Evolutionary conservation across 495 filamentous ascomycete species (phyloP), one percentile per base, ranked within the genome.

Genomic region (Xylaria curta): DNA sequence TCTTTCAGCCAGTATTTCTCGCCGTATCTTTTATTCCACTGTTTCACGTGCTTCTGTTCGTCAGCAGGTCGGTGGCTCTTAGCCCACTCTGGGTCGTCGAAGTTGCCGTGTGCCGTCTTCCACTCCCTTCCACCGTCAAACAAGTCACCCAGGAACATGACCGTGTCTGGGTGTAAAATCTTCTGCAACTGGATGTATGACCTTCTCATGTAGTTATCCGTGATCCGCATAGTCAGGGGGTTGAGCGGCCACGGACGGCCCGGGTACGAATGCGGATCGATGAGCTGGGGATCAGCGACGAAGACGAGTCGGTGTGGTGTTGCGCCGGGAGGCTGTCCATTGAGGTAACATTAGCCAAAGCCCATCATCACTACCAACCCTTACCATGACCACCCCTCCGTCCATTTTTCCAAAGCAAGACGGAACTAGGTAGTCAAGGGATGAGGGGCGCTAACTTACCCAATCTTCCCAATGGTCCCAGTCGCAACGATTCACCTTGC

Each of bases 91-190:
- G 92, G 90, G 66, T 92, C 93, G 44, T 85, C 80, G 68, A 87
- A 91, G 26, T 86, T 83, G 9, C 83, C 81, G 15, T 82, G 82
- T 15, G 78, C 81, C 33, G 93, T 93, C 66, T 90, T 91, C 97
- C 97, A 99, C 82, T 99, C 97, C 75, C 97, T 87, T 17, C 97
- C 97, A 2, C 97, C 97, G 76, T 99, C 97, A 74, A 99, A 98
- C 1, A 99, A 85, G 76, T 99, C 97, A 5, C 97, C 97, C 0
- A 99, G 84, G 78, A 99, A 98, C 74, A 97, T 85, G 2, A 95
- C 86, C 40, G 91, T 94, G 73, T 96, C 92, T 4, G 97, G 97
- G 38, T 87, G 83, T 15, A 98, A 84, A 9, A 86, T 77, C 24
- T 84, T 78, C 75, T 96, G 92, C 53, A 98, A 85, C 21, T 87